Evolutionary conservation across 148 eudicot genomes (phyloP).

Genomic region (Talinum fruticosum): DNA sequence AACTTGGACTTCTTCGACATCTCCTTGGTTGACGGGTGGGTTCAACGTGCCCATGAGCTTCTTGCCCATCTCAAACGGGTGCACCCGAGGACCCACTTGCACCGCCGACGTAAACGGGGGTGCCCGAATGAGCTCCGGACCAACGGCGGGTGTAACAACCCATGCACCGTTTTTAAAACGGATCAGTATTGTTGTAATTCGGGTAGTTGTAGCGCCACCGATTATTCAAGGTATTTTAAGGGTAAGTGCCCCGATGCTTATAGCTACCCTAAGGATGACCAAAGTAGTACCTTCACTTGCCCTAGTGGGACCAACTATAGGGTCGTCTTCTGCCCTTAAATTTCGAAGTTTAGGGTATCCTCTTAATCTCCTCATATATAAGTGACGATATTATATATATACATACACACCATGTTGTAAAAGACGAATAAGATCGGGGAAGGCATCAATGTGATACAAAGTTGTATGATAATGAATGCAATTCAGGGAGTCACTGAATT

Average conservation of each 20-base stretch:
- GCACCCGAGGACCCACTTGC: constrained; percentile 26
- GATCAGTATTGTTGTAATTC: constrained; percentile 38
- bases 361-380: not conserved
- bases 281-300: constrained; percentile 42
- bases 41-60: constrained; percentile 52
- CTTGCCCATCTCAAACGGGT: constrained; percentile 29
- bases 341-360: not conserved
- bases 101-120: constrained; percentile 24
- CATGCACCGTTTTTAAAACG: constrained; percentile 35
- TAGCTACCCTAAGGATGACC: constrained; percentile 51
- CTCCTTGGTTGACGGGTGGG: constrained; percentile 51
- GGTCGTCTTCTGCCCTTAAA: constrained; percentile 46
- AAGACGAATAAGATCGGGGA: too few species aligned
- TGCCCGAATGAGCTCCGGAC: constrained; percentile 33
- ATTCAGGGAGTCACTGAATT: too few species aligned
- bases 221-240: constrained; percentile 41
- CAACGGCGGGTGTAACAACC: constrained; percentile 42
- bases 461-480: too few species aligned
- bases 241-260: constrained; percentile 40
- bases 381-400: not conserved
- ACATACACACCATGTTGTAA: too few species aligned
- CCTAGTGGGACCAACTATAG: constrained; percentile 39
- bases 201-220: constrained; percentile 33
- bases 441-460: too few species aligned
- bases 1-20: constrained; percentile 53